Evolutionary conservation across 1,284 basidiomycete genomes (phyloP), one percentile per base, ranked within the genome.

Genomic region (Phylloboletellus chloephorus): DNA sequence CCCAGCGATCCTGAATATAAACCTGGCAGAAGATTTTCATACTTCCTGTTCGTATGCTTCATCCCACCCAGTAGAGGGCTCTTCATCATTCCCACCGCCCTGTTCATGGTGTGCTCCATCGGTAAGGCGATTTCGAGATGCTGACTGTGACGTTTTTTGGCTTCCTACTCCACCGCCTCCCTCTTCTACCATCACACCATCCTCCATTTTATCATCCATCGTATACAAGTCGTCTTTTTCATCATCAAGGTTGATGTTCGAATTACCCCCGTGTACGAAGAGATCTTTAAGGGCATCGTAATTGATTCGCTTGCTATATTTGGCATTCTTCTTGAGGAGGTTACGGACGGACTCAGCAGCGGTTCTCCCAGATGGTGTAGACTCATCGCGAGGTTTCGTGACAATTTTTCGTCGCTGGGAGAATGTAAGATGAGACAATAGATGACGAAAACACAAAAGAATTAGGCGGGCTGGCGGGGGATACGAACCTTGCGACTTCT

Each of bases 281-380:
- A 91, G 71, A 44, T 78, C 76, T 51, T 85, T 82, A 39, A 92
- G 74, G 0, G 87, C 88, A 51, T 87, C 82, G 57, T 93, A 93
- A 58, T 93, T 93, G 63, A 93, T 92, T 38, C 88, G 78, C 55
- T 88, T 88, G 65, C 85, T 89, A 63, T 90, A 89, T 60, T 80
- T 88, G 17, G 79, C 71, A 49, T 82, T 88, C 64, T 88, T 87
- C 69, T 85, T 84, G 52, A 92, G 69, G 25, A 93, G 71, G 43
- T 82, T 85, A 17, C 74, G 76, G 23, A 90, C 86, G 3, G 88
- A 81, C 53, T 92, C 89, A 3, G 84, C 87, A 1, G 84, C 77
- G 3, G 86, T 88, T 32, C 68, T 78, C 12, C 82, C 87, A 32
- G 78, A 75, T 0, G 87, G 77, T 4, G 77, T 85, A 0, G 79